Percentiles rank a stretch among this genome's conserved stretches.
These are phyloP conservation scores for Dioscorea dumetorum DNA, from an alignment of 106 monocot species.

Conservation along the genomic window DNA sequence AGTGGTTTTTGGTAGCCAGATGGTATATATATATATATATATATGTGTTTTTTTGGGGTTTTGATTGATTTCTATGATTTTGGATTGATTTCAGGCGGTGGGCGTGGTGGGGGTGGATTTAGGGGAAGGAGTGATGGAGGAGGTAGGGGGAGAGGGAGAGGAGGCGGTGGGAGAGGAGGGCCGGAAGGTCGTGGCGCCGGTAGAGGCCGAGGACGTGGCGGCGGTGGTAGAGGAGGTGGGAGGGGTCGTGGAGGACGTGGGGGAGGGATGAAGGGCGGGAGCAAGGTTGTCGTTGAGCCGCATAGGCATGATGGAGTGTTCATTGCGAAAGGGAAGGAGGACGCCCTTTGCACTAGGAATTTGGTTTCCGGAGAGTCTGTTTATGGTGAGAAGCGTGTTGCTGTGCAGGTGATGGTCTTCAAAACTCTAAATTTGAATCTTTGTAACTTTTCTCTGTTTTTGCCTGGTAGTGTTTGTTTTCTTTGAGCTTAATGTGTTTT, in stretches of 20 bases:
- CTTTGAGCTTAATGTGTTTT: neutral
- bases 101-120: conserved; percentile 29
- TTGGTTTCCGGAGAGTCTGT: conserved; percentile 80
- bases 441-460: neutral
- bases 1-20: neutral
- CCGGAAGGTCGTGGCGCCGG: conserved; percentile 4
- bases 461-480: neutral
- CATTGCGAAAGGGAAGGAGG: conserved; percentile 91
- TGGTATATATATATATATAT: too few species aligned
- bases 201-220: conserved; percentile 10
- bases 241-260: conserved; percentile 56
- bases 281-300: conserved; percentile 70
- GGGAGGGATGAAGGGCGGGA: conserved; percentile 94
- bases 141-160: conserved; percentile 21
- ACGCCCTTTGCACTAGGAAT: conserved; percentile 94
- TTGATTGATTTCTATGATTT: neutral
- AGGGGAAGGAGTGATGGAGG: conserved; percentile 30
- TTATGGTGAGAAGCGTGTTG: conserved; percentile 86
- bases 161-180: conserved; percentile 33
- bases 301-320: conserved; percentile 88
- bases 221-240: conserved; percentile 25
- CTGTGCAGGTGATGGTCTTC: conserved; percentile 61
- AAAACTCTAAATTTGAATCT: neutral
- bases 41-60: neutral
- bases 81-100: conserved; percentile 14